Conservation (phyloP, 148 eudicot species). For the Vaccinium corymbosum region DNA sequence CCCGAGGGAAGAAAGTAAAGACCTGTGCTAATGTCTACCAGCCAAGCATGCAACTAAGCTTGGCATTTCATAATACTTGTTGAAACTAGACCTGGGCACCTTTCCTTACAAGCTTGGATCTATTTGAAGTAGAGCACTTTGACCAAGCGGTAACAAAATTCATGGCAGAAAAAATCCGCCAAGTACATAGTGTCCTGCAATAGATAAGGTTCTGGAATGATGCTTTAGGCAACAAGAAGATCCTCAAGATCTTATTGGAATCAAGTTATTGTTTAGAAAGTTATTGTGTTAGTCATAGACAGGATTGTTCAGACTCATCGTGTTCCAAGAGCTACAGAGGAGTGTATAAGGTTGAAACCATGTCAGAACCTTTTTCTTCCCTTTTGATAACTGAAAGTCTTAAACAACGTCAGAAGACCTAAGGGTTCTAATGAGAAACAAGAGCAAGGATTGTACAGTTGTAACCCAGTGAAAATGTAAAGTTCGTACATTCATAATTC, state of each 20-base stretch:
- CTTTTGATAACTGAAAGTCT: background rate
- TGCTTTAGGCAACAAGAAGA: background rate
- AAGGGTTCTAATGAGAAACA: background rate
- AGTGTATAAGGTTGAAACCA: background rate
- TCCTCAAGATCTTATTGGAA: background rate
- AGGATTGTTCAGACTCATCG: background rate
- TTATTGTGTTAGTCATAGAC: background rate
- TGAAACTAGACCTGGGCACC: background rate
- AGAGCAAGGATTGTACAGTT: background rate
- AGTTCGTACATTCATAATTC: background rate
- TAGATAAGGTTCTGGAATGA: background rate
- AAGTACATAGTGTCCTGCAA: background rate
- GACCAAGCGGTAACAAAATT: background rate
- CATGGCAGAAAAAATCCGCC: background rate
- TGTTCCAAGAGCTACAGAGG: slow-evolving; percentile 2
- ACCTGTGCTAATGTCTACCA: background rate
- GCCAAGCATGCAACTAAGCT: background rate
- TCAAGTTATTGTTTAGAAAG: background rate
- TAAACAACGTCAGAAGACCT: background rate
- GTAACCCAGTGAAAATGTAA: background rate
- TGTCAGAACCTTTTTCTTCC: background rate
- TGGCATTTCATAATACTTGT: background rate
- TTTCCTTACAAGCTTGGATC: background rate
- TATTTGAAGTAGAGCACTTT: background rate
- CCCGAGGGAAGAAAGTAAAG: background rate